These are phyloP conservation scores for Ilyonectria destructans DNA, from an alignment of 2,329 filamentous ascomycete species.

Conservation along the genomic window DNA sequence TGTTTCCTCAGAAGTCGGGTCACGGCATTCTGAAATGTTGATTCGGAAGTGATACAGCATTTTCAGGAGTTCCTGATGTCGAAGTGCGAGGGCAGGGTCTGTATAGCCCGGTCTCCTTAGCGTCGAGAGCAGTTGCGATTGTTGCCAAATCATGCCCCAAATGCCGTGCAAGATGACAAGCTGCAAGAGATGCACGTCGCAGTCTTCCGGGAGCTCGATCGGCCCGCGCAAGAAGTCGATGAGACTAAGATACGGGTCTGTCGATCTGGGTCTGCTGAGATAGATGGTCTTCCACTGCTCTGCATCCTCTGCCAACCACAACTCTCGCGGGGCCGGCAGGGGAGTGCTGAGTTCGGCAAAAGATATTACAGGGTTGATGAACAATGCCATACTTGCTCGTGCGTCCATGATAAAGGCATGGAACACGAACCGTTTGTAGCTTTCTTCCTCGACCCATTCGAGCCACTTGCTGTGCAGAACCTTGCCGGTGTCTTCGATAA, in stretches of 20 bases:
- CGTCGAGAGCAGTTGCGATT: slow-evolving; percentile 21
- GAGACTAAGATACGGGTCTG: slow-evolving; percentile 11
- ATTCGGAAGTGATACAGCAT: slow-evolving; percentile 26
- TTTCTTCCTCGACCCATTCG: slow-evolving; percentile 34
- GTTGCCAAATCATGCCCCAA: slow-evolving; percentile 39
- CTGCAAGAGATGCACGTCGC: slow-evolving; percentile 24
- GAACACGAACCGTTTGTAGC: slow-evolving; percentile 29
- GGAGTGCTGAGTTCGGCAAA: slow-evolving; percentile 31
- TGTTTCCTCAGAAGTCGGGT: slow-evolving; percentile 16
- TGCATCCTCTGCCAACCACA: slow-evolving; percentile 35
- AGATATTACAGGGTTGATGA: slow-evolving; percentile 32
- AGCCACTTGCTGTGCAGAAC: slow-evolving; percentile 34
- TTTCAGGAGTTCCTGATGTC: slow-evolving; percentile 33
- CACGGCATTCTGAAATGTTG: slow-evolving; percentile 26
- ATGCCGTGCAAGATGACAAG: slow-evolving; percentile 30
- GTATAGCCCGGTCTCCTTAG: slow-evolving; percentile 24
- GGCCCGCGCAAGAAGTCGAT: slow-evolving; percentile 30
- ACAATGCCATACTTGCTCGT: slow-evolving; percentile 32
- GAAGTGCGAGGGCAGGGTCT: slow-evolving; percentile 28
- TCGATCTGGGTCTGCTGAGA: slow-evolving; percentile 19
- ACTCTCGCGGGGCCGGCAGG: slow-evolving; percentile 32
- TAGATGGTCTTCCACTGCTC: slow-evolving; percentile 35
- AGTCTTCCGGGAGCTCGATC: slow-evolving; percentile 28
- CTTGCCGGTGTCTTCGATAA: slow-evolving; percentile 26
- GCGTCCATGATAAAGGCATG: slow-evolving; percentile 34